A percentile compares a stretch with the other conserved stretches of the same genome.
phyloP scores from a whole-genome alignment of 1,139 yeast species.

The Pichia sp. region DNA sequence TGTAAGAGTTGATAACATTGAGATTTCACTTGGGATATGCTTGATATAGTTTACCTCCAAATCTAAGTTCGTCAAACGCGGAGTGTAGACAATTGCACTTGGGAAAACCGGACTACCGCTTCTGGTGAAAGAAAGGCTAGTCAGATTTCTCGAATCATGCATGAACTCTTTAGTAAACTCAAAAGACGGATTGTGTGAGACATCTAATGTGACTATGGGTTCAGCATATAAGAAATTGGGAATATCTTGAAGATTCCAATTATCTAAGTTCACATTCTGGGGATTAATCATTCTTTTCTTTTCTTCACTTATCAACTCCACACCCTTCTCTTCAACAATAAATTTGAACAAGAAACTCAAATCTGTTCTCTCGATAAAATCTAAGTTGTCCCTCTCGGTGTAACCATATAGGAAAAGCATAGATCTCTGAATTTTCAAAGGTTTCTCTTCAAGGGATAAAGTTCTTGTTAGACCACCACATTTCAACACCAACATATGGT shows the following conservation, averaged over 20 bases:
- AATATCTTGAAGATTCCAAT: conserved; percentile 71
- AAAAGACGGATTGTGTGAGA: conserved; percentile 81
- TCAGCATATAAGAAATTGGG: conserved; percentile 80
- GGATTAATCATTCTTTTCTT: conserved; percentile 55
- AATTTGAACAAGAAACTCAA: conserved; percentile 80
- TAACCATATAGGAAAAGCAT: conserved; percentile 74
- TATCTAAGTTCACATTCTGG: conserved; percentile 66
- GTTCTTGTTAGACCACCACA: conserved; percentile 77
- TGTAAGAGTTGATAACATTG: conserved; percentile 45
- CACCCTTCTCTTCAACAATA: conserved; percentile 62
- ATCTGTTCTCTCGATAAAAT: conserved; percentile 82
- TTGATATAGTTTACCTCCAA: conserved; percentile 72
- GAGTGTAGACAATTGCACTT: conserved; percentile 59
- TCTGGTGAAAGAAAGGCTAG: conserved; percentile 57
- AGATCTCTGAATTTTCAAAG: conserved; percentile 70
- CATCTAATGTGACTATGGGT: conserved; percentile 76
- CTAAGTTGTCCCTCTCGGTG: conserved; percentile 62
- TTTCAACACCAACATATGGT: conserved; percentile 71
- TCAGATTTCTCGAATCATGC: conserved; percentile 69
- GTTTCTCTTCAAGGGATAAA: conserved; percentile 64
- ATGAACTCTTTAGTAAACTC: conserved; percentile 78
- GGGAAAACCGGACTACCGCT: conserved; percentile 77
- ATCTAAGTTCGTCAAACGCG: conserved; percentile 59
- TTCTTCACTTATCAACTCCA: conserved; percentile 55
- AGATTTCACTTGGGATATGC: conserved; percentile 49